phyloP scores from a whole-genome alignment of 2,329 filamentous ascomycete genomes.

The Trematosphaeria pertusa region DNA sequence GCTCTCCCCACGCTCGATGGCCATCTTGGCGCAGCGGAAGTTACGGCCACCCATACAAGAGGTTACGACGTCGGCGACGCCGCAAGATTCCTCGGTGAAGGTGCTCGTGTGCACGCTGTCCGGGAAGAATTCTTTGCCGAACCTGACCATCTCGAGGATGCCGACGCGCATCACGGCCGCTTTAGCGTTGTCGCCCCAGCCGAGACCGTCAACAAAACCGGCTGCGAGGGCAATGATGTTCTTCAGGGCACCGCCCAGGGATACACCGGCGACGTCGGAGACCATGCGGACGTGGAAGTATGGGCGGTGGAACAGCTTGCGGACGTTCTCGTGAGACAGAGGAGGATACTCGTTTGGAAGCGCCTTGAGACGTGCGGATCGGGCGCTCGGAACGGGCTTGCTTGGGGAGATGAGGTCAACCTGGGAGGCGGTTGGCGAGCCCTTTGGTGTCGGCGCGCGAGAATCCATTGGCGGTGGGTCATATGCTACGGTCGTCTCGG shows the following conservation, averaged over 20 bases:
- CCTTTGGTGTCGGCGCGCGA: slow-evolving; percentile 69
- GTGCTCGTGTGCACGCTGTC: slow-evolving; percentile 81
- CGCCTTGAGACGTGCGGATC: slow-evolving; percentile 75
- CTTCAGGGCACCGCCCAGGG: slow-evolving; percentile 91
- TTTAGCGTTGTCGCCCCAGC: slow-evolving; percentile 99
- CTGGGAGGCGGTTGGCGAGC: slow-evolving; percentile 56
- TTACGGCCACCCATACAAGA: slow-evolving; percentile 92
- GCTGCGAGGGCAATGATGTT: slow-evolving; percentile 95
- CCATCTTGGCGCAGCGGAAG: slow-evolving; percentile 90
- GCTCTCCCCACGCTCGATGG: slow-evolving; percentile 76
- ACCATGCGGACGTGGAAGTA: slow-evolving; percentile 98
- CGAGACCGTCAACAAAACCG: slow-evolving; percentile 92
- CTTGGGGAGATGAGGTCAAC: slow-evolving; percentile 61
- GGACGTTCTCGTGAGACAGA: slow-evolving; percentile 83
- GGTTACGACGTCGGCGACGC: slow-evolving; percentile 94
- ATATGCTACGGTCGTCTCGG: slow-evolving; percentile 95
- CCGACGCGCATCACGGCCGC: slow-evolving; percentile 98
- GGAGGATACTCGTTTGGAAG: slow-evolving; percentile 84
- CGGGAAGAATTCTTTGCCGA: slow-evolving; percentile 91
- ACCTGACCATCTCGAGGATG: slow-evolving; percentile 94
- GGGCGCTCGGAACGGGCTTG: slow-evolving; percentile 60
- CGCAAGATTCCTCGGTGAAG: slow-evolving; percentile 96
- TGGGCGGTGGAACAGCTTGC: slow-evolving; percentile 87
- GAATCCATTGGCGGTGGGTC: slow-evolving; percentile 91
- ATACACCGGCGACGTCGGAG: slow-evolving; percentile 94